phyloP scores from a whole-genome alignment of 2,329 filamentous ascomycete genomes.

The Endoconidiophora polonica region DNA sequence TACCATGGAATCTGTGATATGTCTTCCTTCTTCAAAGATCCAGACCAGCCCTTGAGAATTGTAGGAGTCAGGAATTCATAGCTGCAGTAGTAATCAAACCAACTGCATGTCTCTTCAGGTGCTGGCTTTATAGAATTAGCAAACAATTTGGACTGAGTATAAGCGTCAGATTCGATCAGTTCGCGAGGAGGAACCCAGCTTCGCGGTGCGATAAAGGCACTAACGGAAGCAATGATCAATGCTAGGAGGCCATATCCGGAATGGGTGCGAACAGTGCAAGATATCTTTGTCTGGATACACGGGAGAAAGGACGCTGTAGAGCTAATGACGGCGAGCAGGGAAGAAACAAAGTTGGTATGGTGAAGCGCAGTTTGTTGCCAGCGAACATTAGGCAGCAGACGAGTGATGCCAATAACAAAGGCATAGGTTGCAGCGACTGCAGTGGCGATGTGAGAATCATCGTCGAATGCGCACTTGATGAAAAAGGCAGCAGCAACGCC shows the following conservation, averaged over 20 bases:
- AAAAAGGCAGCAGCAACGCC: conserved; percentile 25
- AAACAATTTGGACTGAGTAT: conserved; percentile 1
- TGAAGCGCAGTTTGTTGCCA: conserved; percentile 21
- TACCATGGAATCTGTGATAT: conserved; percentile 37
- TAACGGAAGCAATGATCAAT: conserved; percentile 21
- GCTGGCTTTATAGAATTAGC: conserved; percentile 21
- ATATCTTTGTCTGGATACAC: conserved; percentile 24
- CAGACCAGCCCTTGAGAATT: conserved; percentile 30
- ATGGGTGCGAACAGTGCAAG: conserved; percentile 17
- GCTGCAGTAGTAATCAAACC: conserved; percentile 33
- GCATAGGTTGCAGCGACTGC: conserved; percentile 24
- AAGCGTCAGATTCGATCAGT: conserved; percentile 8
- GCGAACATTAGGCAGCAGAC: conserved; percentile 27
- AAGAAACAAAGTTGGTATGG: conserved; percentile 31
- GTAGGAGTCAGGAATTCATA: conserved; percentile 34
- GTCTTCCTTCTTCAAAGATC: conserved; percentile 29
- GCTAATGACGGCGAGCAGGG: conserved; percentile 23
- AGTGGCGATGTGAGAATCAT: conserved; percentile 23
- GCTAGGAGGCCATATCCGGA: conserved; percentile 14
- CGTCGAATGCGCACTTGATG: conserved; percentile 21
- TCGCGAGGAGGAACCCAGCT: conserved; percentile 30
- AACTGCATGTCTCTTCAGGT: conserved; percentile 36
- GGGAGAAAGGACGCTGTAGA: conserved; percentile 25
- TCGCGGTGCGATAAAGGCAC: conserved; percentile 30
- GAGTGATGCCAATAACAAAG: conserved; percentile 26